Conservation (phyloP, 306 rosid genomes). For the Oxytropis ochrocephala region DNA sequence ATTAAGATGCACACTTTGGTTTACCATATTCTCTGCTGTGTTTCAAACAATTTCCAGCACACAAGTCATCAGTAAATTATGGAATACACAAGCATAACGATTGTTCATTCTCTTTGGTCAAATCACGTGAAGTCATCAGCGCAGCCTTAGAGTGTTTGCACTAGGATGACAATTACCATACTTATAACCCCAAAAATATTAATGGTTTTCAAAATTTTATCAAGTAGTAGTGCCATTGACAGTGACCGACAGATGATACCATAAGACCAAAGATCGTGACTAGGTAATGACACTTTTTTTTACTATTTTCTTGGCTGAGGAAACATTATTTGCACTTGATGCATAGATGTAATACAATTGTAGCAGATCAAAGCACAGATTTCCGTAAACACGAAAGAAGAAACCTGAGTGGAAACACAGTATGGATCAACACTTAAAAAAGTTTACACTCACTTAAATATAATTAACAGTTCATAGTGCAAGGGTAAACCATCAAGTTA, state of each 20-base stretch:
- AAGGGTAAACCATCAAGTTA: slow-evolving; percentile 6
- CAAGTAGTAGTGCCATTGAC: background rate
- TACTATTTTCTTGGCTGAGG: background rate
- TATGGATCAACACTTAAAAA: background rate
- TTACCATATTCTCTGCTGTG: background rate
- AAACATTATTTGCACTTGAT: background rate
- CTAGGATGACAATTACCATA: background rate
- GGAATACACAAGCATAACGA: background rate
- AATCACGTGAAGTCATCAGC: background rate
- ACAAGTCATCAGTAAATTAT: slow-evolving; percentile 9
- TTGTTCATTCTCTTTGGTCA: background rate
- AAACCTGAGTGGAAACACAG: background rate
- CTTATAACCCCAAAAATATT: background rate
- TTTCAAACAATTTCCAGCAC: slow-evolving; percentile 11
- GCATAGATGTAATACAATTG: background rate
- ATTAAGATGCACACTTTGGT: background rate
- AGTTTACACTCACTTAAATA: background rate
- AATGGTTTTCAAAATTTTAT: background rate
- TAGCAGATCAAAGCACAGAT: background rate
- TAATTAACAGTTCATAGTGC: background rate
- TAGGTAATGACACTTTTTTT: background rate
- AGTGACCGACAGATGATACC: background rate
- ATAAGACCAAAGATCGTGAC: background rate
- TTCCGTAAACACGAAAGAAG: background rate
- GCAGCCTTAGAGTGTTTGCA: background rate